Evolutionary conservation across 2,329 filamentous ascomycete species (phyloP).

Genomic region (Clathrospora elynae): DNA sequence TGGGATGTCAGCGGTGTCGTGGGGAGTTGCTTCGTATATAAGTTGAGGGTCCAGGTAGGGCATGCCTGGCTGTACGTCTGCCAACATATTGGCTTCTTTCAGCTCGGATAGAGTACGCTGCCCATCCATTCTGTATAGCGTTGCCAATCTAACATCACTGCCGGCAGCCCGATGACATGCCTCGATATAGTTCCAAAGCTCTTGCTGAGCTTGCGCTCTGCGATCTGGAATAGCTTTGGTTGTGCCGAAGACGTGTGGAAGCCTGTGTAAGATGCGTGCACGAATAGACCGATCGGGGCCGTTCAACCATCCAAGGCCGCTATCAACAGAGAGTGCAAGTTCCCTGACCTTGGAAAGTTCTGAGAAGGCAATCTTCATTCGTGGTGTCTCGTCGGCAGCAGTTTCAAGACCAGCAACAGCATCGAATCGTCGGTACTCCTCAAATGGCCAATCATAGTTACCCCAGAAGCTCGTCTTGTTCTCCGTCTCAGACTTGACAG

Average conservation of each 20-base stretch:
- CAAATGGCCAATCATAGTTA: slow-evolving; percentile 67
- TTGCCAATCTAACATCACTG: slow-evolving; percentile 36
- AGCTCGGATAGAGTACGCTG: slow-evolving; percentile 20
- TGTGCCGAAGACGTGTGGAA: slow-evolving; percentile 55
- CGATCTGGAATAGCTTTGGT: slow-evolving; percentile 47
- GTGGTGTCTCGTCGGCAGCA: slow-evolving; percentile 66
- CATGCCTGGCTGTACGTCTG: slow-evolving; percentile 29
- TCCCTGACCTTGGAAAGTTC: slow-evolving; percentile 62
- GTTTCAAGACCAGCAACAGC: slow-evolving; percentile 65
- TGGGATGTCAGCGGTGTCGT: slow-evolving; percentile 24
- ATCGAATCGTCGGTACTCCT: slow-evolving; percentile 64
- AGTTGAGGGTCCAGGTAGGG: slow-evolving; percentile 40
- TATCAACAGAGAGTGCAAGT: slow-evolving; percentile 70
- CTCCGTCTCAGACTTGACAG: slow-evolving; percentile 62
- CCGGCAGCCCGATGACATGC: slow-evolving; percentile 23
- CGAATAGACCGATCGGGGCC: slow-evolving; percentile 63
- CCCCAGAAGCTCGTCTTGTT: slow-evolving; percentile 66
- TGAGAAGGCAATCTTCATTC: slow-evolving; percentile 65
- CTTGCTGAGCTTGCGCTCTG: slow-evolving; percentile 41
- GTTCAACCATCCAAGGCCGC: slow-evolving; percentile 68
- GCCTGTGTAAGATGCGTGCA: slow-evolving; percentile 54
- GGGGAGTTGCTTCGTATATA: slow-evolving; percentile 34
- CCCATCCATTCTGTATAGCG: slow-evolving; percentile 35
- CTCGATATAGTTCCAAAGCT: slow-evolving; percentile 46
- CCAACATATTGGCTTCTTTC: slow-evolving; percentile 16